These are phyloP conservation scores for Agaricus subrufescens DNA, from an alignment of 768 basidiomycete species.

Conservation along the genomic window DNA sequence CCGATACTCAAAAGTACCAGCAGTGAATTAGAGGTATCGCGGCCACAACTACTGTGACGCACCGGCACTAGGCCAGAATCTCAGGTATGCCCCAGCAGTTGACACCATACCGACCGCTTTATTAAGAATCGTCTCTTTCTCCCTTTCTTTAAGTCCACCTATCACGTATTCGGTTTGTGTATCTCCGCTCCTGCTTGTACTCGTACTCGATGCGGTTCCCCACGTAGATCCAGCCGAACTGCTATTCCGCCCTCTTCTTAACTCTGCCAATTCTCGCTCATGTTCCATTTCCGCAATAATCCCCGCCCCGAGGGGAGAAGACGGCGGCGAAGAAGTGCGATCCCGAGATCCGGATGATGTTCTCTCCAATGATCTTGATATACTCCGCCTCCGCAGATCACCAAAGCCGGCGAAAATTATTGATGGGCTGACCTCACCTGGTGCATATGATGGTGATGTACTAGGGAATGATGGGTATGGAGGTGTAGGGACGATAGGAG, in stretches of 20 bases:
- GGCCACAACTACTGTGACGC: background rate
- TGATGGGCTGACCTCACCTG: conserved; percentile 5
- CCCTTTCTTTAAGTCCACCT: conserved; percentile 14
- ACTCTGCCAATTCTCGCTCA: conserved; percentile 6
- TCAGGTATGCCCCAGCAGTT: conserved; percentile 73
- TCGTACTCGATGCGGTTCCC: background rate
- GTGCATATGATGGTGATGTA: conserved; percentile 10
- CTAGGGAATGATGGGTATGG: conserved; percentile 10
- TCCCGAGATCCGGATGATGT: conserved; percentile 8
- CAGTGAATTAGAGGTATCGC: background rate
- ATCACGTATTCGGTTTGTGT: conserved; percentile 12
- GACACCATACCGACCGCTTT: conserved; percentile 76
- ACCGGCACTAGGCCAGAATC: conserved; percentile 33
- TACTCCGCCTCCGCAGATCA: background rate
- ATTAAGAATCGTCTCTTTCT: conserved; percentile 32
- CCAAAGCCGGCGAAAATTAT: background rate
- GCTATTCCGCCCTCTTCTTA: conserved; percentile 1
- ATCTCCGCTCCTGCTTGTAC: conserved; percentile 12
- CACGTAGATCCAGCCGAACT: background rate
- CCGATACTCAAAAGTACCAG: background rate
- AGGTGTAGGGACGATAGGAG: conserved; percentile 11
- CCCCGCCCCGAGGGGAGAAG: background rate
- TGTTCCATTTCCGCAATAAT: background rate
- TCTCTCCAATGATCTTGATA: conserved; percentile 8
- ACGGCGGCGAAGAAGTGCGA: background rate